These are phyloP conservation scores for Acacia confusa DNA, from an alignment of 306 rosid species.

Conservation along the genomic window DNA sequence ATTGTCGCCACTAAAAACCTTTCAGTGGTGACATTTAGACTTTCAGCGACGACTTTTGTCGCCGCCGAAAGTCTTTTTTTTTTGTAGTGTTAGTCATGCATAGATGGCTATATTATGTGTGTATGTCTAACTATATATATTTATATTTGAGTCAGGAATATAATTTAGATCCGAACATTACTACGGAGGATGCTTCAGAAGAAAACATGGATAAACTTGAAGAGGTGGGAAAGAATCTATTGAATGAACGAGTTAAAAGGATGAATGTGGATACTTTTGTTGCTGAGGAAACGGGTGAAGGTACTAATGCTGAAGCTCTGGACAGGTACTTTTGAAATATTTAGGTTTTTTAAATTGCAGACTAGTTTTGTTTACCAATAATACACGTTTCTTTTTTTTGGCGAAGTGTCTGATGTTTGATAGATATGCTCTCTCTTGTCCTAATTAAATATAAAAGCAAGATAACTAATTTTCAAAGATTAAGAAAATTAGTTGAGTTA, in stretches of 20 bases:
- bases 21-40: too few relatives aligned
- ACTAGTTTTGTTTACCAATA: not conserved
- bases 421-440: too few relatives aligned
- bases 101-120: too few relatives aligned
- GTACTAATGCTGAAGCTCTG: not conserved
- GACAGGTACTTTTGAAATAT: not conserved
- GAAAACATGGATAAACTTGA: not conserved
- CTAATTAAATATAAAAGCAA: too few relatives aligned
- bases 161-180: not conserved
- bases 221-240: not conserved
- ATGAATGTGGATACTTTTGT: not conserved
- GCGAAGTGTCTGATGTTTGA: not conserved
- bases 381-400: accelerated
- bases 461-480: too few relatives aligned
- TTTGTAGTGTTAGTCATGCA: too few relatives aligned
- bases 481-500: too few relatives aligned
- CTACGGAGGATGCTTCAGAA: not conserved
- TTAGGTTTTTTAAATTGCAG: not conserved
- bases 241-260: not conserved
- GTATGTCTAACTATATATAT: not conserved
- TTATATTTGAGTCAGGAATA: not conserved
- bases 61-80: too few relatives aligned
- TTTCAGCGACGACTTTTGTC: too few relatives aligned
- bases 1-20: too few relatives aligned
- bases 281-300: not conserved